These are phyloP conservation scores for Oryza glumipatula DNA, from an alignment of 176 grass and related monocot species.

Conservation along the genomic window DNA sequence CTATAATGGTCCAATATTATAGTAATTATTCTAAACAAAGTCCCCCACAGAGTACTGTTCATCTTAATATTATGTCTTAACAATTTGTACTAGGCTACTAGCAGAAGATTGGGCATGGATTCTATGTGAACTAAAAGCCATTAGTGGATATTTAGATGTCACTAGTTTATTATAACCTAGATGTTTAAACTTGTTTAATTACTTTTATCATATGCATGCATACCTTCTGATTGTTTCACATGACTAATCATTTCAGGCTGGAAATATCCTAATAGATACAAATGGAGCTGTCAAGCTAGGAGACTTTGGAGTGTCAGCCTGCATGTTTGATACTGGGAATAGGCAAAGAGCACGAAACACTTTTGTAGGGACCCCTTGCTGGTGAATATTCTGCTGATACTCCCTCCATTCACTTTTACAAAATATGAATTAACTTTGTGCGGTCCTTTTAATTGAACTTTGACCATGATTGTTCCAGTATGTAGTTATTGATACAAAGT, in stretches of 20 bases:
- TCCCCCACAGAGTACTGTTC: neutral
- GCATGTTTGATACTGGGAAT: conserved; percentile 98
- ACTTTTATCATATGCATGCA: conserved; percentile 7
- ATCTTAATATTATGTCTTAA: conserved; percentile 13
- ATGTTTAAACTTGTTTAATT: conserved; percentile 26
- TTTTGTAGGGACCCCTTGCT: conserved; percentile 98
- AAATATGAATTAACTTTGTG: neutral
- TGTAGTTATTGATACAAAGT: neutral
- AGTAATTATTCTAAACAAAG: neutral
- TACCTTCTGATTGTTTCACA: conserved; percentile 46
- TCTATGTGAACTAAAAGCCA: neutral
- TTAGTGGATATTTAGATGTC: neutral
- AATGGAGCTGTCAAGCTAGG: conserved; percentile 94
- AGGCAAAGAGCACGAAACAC: conserved; percentile 93
- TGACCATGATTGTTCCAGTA: neutral
- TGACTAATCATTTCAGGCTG: conserved; percentile 83
- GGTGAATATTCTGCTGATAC: conserved; percentile 47
- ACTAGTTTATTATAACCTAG: conserved; percentile 21
- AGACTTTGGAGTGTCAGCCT: conserved; percentile 95
- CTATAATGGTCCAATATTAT: neutral
- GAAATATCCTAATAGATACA: conserved; percentile 95
- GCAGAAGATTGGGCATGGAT: neutral
- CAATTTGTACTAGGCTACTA: neutral
- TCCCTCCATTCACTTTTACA: neutral
- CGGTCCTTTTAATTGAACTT: neutral